Conservation (phyloP, 805 yeast genomes). For the Yarrowia sp. region DNA sequence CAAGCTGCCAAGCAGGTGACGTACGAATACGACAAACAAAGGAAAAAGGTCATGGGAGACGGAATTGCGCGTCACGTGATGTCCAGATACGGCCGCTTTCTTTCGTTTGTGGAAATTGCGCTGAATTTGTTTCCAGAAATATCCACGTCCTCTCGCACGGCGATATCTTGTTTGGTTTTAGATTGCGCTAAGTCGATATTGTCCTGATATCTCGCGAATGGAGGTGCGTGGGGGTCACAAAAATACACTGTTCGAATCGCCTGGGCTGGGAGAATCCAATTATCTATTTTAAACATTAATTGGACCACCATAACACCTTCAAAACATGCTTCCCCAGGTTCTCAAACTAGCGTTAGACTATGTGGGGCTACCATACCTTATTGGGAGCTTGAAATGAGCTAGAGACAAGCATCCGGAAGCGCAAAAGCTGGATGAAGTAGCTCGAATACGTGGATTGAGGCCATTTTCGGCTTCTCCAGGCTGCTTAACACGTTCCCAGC, state of each 20-base stretch:
- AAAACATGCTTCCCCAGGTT: background rate
- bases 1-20: background rate
- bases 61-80: no score
- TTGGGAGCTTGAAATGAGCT: background rate
- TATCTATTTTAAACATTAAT: no score
- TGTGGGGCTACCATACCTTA: conserved; percentile 11
- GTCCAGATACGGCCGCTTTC: no score
- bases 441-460: background rate
- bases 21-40: background rate
- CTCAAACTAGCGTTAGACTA: conserved; percentile 5
- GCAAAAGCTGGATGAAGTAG: no score
- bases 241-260: background rate
- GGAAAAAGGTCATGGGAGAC: no score
- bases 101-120: background rate
- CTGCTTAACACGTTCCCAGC: no score
- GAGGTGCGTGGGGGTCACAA: no score
- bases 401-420: background rate
- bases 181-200: background rate
- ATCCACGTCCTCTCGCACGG: background rate
- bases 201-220: background rate
- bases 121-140: background rate
- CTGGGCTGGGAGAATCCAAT: background rate
- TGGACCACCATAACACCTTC: no score
- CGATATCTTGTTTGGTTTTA: background rate
- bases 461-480: no score